phyloP scores from a whole-genome alignment of 495 filamentous ascomycete genomes.

The Talaromyces stipitatus region DNA sequence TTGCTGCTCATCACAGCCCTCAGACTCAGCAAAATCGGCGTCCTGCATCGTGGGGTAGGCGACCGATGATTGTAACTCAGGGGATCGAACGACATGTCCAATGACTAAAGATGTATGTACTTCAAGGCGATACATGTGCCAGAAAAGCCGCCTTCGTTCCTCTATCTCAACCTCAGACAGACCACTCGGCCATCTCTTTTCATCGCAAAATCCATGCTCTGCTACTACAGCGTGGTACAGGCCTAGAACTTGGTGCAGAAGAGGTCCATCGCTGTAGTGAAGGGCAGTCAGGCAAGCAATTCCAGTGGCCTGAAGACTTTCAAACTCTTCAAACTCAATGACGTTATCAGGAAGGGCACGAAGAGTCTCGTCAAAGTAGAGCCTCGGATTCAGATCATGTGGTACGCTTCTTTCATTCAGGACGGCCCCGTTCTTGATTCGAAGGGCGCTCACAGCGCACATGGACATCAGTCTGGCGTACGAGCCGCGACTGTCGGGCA shows the following conservation, averaged over 20 bases:
- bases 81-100: background rate
- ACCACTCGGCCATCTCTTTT: background rate
- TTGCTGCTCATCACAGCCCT: background rate
- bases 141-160: background rate
- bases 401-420: background rate
- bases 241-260: background rate
- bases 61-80: background rate
- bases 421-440: background rate
- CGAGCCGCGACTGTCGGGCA: background rate
- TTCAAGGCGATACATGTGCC: conserved; percentile 2
- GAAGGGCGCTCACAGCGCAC: background rate
- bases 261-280: conserved; percentile 1
- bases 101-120: background rate
- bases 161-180: background rate
- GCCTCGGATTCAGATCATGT: background rate
- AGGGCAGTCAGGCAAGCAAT: background rate
- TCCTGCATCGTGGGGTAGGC: background rate
- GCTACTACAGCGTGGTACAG: background rate
- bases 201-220: background rate
- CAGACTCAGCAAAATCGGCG: background rate
- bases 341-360: background rate
- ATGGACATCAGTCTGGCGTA: conserved; percentile 1
- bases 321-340: background rate
- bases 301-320: background rate
- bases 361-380: background rate